phyloP scores from a whole-genome alignment of 345 rosid genomes.

The Excoecaria cochinchinensis region DNA sequence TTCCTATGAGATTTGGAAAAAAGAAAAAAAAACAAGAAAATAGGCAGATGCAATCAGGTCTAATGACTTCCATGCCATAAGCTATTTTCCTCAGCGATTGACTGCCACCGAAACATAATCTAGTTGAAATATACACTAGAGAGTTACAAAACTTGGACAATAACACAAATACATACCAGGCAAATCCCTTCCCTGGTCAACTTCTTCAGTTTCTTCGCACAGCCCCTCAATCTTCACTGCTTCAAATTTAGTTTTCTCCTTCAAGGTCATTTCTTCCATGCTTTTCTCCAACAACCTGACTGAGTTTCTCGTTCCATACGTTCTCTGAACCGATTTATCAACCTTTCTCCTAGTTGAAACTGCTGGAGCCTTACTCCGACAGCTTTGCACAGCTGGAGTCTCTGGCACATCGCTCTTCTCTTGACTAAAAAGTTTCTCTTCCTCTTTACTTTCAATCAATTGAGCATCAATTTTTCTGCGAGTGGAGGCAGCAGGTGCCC shows the following conservation, averaged over 20 bases:
- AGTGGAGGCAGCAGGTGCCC: constrained; percentile 37
- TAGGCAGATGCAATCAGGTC: not conserved
- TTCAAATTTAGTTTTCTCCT: constrained; percentile 29
- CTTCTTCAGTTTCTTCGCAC: constrained; percentile 22
- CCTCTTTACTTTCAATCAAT: constrained; percentile 8
- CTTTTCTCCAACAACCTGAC: constrained; percentile 62
- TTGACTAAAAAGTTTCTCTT: constrained; percentile 10
- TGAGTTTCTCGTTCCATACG: constrained; percentile 65
- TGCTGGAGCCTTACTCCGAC: constrained; percentile 19
- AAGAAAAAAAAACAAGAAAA: not conserved
- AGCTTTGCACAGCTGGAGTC: constrained; percentile 26
- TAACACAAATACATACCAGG: constrained; percentile 37
- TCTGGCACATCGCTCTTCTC: constrained; percentile 12
- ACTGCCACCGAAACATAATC: not conserved
- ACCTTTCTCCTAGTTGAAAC: constrained; percentile 18
- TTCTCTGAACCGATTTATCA: constrained; percentile 40
- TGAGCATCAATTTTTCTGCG: constrained; percentile 8
- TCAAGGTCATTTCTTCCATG: constrained; percentile 54
- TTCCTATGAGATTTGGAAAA: not conserved
- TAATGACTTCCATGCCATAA: not conserved
- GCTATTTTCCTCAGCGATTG: not conserved
- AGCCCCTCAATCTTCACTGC: constrained; percentile 28
- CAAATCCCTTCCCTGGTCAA: constrained; percentile 22
- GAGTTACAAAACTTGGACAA: not conserved
- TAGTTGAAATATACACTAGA: not conserved